Evolutionary conservation across 768 basidiomycete species (phyloP).

Genomic region (Suillus americanus): DNA sequence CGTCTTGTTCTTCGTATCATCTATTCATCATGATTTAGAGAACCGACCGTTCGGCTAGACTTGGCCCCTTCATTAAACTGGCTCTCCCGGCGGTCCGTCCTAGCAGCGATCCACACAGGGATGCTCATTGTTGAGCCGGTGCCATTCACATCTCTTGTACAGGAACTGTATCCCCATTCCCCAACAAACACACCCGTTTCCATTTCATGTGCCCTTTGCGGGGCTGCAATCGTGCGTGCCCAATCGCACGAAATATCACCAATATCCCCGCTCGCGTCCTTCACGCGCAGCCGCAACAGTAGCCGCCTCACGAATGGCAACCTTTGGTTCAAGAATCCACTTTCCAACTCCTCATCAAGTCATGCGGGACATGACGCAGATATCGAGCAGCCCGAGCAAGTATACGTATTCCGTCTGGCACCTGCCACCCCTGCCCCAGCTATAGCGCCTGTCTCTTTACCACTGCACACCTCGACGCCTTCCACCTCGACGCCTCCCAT

Average conservation of each 20-base stretch:
- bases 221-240: conserved; percentile 45
- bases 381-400: conserved; percentile 38
- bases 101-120: conserved; percentile 81
- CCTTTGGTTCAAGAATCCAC: conserved; percentile 58
- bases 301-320: conserved; percentile 49
- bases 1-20: conserved; percentile 4
- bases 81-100: conserved; percentile 85
- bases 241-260: conserved; percentile 28
- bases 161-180: conserved; percentile 47
- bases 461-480: conserved; percentile 26
- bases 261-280: conserved; percentile 29
- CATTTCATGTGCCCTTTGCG: conserved; percentile 81
- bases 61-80: conserved; percentile 93
- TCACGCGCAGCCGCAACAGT: conserved; percentile 33
- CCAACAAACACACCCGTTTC: conserved; percentile 43
- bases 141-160: conserved; percentile 56
- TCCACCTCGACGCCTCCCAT: conserved; percentile 33
- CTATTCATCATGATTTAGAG: conserved; percentile 46
- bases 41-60: conserved; percentile 90
- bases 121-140: conserved; percentile 90
- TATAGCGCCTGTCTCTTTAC: conserved; percentile 18
- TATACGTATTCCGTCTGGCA: conserved; percentile 70
- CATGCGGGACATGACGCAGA: conserved; percentile 19
- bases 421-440: conserved; percentile 27
- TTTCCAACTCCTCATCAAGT: conserved; percentile 32